Evolutionary conservation across 176 grass and related monocot species (phyloP).

Genomic region (Oryza rufipogon): DNA sequence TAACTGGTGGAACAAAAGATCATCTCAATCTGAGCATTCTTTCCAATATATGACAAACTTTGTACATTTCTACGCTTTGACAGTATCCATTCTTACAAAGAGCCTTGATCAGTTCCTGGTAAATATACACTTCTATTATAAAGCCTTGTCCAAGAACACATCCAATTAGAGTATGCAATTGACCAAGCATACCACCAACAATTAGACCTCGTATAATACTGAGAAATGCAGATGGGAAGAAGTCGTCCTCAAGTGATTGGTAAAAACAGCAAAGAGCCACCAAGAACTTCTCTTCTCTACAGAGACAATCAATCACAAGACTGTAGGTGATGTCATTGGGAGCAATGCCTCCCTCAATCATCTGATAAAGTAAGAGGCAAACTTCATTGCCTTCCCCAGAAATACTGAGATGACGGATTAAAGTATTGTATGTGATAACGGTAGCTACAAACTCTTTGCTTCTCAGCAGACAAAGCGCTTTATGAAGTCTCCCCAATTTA

Average conservation of each 20-base stretch:
- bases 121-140: conserved; percentile 63
- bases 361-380: conserved; percentile 53
- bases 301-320: conserved; percentile 71
- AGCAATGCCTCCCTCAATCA: conserved; percentile 56
- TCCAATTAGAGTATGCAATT: conserved; percentile 58
- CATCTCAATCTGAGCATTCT: conserved; percentile 64
- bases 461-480: conserved; percentile 51
- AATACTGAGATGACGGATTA: conserved; percentile 66
- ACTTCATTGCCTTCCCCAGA: conserved; percentile 52
- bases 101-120: conserved; percentile 55
- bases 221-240: conserved; percentile 43
- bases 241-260: conserved; percentile 54
- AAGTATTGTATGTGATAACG: conserved; percentile 69
- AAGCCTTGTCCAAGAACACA: conserved; percentile 62
- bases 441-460: conserved; percentile 62
- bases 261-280: conserved; percentile 64
- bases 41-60: conserved; percentile 68
- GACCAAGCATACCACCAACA: conserved; percentile 50
- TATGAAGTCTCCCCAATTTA: conserved; percentile 52
- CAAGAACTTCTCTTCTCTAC: conserved; percentile 60
- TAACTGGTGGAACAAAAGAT: conserved; percentile 36
- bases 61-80: conserved; percentile 66
- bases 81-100: conserved; percentile 79
- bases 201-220: conserved; percentile 64
- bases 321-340: conserved; percentile 59